These are phyloP conservation scores for Aureobasidium pullulans DNA, from an alignment of 2,329 filamentous ascomycete genomes.

Conservation along the genomic window DNA sequence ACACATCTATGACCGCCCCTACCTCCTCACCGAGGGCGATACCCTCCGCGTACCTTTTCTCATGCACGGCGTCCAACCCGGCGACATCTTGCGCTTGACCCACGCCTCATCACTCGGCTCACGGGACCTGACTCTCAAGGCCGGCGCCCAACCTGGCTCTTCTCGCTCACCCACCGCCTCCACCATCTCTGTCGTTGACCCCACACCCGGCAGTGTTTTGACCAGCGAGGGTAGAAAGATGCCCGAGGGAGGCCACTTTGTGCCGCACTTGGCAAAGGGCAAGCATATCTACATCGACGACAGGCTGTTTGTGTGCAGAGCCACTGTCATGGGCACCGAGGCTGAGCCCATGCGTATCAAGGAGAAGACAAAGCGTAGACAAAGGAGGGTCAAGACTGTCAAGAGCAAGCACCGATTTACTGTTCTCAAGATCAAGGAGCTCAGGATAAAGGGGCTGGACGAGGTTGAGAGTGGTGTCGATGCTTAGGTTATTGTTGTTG, in stretches of 20 bases:
- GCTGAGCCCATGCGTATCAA: slow-evolving; percentile 52
- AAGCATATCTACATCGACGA: slow-evolving; percentile 62
- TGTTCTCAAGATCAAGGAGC: slow-evolving; percentile 72
- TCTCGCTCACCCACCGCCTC: slow-evolving; percentile 22
- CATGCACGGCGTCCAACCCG: slow-evolving; percentile 50
- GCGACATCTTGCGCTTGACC: slow-evolving; percentile 82
- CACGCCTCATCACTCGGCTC: slow-evolving; percentile 75
- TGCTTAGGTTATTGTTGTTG: neutral
- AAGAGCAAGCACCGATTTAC: slow-evolving; percentile 90
- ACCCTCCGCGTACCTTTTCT: slow-evolving; percentile 43
- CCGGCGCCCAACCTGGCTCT: slow-evolving; percentile 48
- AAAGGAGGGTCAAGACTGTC: slow-evolving; percentile 60
- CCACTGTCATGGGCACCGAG: slow-evolving; percentile 78
- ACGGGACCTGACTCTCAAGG: slow-evolving; percentile 80
- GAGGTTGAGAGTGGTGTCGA: slow-evolving; percentile 37
- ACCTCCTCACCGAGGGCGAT: slow-evolving; percentile 61
- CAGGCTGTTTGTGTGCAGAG: slow-evolving; percentile 74
- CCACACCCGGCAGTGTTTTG: slow-evolving; percentile 21
- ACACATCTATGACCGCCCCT: slow-evolving; percentile 72
- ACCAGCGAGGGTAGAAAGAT: slow-evolving; percentile 21
- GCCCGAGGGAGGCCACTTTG: slow-evolving; percentile 27
- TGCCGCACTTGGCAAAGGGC: slow-evolving; percentile 33
- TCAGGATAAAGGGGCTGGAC: slow-evolving; percentile 58
- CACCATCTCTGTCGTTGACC: slow-evolving; percentile 21
- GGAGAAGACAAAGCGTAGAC: slow-evolving; percentile 58